Percentiles rank a stretch among this genome's conserved stretches.
Evolutionary conservation across 257 asterid species (phyloP).

Genomic region (Solanum clarkiae): DNA sequence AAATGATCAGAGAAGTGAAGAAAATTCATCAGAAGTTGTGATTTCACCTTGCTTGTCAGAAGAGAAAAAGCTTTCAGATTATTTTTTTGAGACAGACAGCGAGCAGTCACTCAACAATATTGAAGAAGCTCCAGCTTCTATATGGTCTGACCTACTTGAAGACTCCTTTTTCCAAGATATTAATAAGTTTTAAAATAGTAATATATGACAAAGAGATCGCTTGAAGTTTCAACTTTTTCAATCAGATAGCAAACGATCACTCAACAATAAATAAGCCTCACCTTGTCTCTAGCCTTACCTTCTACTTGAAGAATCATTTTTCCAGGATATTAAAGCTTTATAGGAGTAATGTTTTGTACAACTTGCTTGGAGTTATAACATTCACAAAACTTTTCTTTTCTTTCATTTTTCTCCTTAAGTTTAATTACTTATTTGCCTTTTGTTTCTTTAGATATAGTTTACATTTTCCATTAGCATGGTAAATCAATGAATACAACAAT

Average conservation of each 20-base stretch:
- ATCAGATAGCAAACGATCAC: neutral
- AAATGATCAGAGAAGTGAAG: neutral
- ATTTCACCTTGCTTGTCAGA: slow-evolving; percentile 16
- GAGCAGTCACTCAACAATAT: neutral
- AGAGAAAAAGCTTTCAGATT: neutral
- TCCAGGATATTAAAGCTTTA: neutral
- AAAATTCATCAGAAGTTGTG: slow-evolving; percentile 8
- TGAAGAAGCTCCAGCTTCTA: neutral
- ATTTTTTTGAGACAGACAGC: neutral
- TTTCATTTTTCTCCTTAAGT: neutral
- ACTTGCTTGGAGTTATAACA: neutral
- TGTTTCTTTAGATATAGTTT: neutral
- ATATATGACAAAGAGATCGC: neutral
- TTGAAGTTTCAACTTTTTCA: neutral
- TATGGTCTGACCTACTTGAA: neutral
- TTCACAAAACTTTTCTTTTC: neutral
- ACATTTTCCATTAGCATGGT: neutral
- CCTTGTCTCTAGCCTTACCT: neutral
- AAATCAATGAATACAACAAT: too few species aligned
- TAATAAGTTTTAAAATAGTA: neutral
- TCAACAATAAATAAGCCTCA: neutral
- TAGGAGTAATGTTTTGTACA: neutral
- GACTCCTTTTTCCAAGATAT: neutral
- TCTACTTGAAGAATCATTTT: neutral
- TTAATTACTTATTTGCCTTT: neutral